Percentiles rank a stretch among this genome's conserved stretches.
These are phyloP conservation scores for Brassica incana DNA, from an alignment of 345 rosid genomes.

Conservation along the genomic window DNA sequence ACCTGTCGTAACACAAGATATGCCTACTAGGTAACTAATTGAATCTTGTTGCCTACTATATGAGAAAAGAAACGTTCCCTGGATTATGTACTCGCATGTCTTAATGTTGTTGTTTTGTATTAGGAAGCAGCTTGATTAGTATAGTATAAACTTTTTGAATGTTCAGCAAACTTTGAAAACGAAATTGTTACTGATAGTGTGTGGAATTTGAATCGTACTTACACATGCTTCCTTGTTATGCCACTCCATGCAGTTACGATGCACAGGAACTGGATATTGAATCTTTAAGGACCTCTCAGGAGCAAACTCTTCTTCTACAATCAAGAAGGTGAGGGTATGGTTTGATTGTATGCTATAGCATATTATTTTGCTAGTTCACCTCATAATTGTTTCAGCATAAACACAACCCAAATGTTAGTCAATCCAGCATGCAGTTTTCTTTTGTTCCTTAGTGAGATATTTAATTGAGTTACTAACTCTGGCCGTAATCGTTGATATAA, in stretches of 20 bases:
- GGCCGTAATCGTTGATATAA: neutral
- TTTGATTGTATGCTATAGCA: neutral
- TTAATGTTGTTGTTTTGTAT: neutral
- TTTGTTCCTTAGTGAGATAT: neutral
- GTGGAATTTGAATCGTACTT: slow-evolving; percentile 9
- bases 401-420: neutral
- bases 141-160: neutral
- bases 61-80: neutral
- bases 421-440: slow-evolving; percentile 6
- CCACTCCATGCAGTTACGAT: slow-evolving; percentile 44
- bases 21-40: slow-evolving; percentile 48
- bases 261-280: slow-evolving; percentile 56
- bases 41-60: neutral
- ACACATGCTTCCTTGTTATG: slow-evolving; percentile 3
- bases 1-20: slow-evolving; percentile 53
- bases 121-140: neutral
- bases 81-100: neutral
- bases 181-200: neutral
- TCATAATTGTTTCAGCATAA: neutral
- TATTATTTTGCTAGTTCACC: neutral
- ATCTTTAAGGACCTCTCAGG: slow-evolving; percentile 45
- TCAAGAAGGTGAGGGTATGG: slow-evolving; percentile 50
- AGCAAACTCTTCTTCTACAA: slow-evolving; percentile 56
- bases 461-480: neutral
- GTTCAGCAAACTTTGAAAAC: neutral